A percentile compares a stretch with the other conserved stretches of the same genome.
Evolutionary conservation across 768 basidiomycete species (phyloP).

Genomic region (Serpula lacrymans): DNA sequence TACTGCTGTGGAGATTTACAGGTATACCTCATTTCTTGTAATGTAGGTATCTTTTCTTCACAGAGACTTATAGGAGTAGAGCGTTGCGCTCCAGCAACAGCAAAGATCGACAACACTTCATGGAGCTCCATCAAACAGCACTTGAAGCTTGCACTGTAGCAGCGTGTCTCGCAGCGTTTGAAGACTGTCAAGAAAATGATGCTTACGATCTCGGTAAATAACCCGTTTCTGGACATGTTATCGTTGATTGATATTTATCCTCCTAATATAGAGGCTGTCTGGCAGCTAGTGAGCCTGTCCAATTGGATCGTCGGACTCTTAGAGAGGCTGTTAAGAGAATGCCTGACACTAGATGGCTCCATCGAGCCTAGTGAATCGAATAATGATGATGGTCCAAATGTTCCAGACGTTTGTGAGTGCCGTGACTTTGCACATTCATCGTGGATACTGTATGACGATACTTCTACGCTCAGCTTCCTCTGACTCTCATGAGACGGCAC

Average conservation of each 20-base stretch:
- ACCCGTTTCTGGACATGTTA: too few relatives aligned
- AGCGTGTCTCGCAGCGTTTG: slow-evolving; percentile 61
- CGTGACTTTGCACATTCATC: slow-evolving; percentile 20
- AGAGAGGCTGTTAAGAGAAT: slow-evolving; percentile 59
- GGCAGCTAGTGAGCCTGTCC: slow-evolving; percentile 66
- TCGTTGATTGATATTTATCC: too few relatives aligned
- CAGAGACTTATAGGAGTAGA: slow-evolving; percentile 26
- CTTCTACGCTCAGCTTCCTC: slow-evolving; percentile 35
- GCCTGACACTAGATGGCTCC: slow-evolving; percentile 33
- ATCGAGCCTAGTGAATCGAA: slow-evolving; percentile 13
- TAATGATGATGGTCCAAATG: slow-evolving; percentile 22
- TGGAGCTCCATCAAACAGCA: slow-evolving; percentile 54
- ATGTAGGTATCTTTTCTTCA: slow-evolving; percentile 6
- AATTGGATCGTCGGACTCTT: slow-evolving; percentile 60
- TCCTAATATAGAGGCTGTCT: slow-evolving; percentile 57
- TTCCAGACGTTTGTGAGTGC: slow-evolving; percentile 19
- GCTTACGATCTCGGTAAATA: slow-evolving; percentile 60
- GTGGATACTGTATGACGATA: slow-evolving; percentile 54
- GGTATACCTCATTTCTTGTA: slow-evolving; percentile 16
- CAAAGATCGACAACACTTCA: slow-evolving; percentile 38
- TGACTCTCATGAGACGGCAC: slow-evolving; percentile 13
- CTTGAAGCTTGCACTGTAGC: slow-evolving; percentile 65
- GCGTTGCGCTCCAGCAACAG: slow-evolving; percentile 23
- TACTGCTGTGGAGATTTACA: slow-evolving; percentile 38
- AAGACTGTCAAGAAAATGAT: slow-evolving; percentile 59